phyloP scores from a whole-genome alignment of 176 grass and related monocot genomes.

The Musa beccarii region DNA sequence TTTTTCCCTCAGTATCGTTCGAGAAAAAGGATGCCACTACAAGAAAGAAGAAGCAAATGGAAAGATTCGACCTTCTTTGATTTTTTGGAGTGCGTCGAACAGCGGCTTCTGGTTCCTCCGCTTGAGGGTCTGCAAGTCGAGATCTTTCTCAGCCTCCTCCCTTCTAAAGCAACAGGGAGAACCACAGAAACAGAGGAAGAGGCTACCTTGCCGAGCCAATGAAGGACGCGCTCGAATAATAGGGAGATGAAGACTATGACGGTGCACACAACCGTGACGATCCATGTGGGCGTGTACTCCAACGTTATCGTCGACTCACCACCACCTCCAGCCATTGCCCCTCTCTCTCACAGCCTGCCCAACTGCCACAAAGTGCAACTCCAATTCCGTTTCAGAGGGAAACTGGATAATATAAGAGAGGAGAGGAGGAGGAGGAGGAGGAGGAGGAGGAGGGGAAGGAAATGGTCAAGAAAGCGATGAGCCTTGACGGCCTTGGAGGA shows the following conservation, averaged over 20 bases:
- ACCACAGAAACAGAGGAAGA: background rate
- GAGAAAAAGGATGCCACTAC: background rate
- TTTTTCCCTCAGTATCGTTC: background rate
- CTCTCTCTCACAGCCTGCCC: no score
- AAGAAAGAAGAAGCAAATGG: background rate
- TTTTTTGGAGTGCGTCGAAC: constrained; percentile 67
- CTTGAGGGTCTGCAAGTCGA: background rate
- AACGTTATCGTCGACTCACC: constrained; percentile 23
- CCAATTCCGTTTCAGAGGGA: no score
- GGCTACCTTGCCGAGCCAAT: constrained; percentile 65
- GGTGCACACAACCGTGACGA: constrained; percentile 61
- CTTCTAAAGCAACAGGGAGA: background rate
- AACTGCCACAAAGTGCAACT: no score
- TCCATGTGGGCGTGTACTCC: constrained; percentile 93
- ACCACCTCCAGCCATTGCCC: constrained; percentile 43
- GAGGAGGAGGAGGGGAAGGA: no score
- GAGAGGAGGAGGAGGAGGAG: no score
- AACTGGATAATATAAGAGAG: no score
- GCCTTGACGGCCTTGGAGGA: no score
- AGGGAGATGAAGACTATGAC: constrained; percentile 68
- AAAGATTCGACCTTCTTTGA: constrained; percentile 54
- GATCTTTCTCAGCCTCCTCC: background rate
- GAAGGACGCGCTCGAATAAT: constrained; percentile 75
- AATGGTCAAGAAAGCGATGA: no score
- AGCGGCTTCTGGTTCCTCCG: constrained; percentile 51